Evolutionary conservation across 2,329 filamentous ascomycete species (phyloP).

Genomic region (Pseudocercospora fuligena): DNA sequence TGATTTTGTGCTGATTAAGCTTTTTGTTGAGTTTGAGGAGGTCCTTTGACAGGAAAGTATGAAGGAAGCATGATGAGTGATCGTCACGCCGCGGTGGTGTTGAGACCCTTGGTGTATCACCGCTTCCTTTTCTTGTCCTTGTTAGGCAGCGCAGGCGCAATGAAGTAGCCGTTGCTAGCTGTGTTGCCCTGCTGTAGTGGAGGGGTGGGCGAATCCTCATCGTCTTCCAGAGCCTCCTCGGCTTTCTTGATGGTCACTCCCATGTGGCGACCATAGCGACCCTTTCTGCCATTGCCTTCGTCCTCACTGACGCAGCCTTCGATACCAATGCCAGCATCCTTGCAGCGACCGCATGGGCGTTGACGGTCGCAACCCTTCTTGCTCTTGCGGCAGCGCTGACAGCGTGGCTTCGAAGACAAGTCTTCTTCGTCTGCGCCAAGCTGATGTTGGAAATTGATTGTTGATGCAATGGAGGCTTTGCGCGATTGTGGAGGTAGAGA

Average conservation of each 20-base stretch:
- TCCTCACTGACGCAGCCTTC: conserved; percentile 98
- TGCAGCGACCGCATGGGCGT: conserved; percentile 91
- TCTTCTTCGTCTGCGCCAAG: conserved; percentile 77
- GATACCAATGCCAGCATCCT: conserved; percentile 89
- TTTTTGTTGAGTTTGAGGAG: background rate
- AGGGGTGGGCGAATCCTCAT: conserved; percentile 22
- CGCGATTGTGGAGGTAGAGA: conserved; percentile 72
- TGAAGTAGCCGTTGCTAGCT: conserved; percentile 36
- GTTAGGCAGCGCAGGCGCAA: conserved; percentile 49
- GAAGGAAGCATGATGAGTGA: background rate
- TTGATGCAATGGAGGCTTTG: conserved; percentile 70
- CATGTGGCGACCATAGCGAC: conserved; percentile 79
- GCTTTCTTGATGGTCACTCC: conserved; percentile 68
- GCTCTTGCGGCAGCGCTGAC: conserved; percentile 97
- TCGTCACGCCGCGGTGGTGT: background rate
- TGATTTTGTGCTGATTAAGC: background rate
- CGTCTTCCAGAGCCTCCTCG: conserved; percentile 29
- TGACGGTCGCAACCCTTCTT: conserved; percentile 99
- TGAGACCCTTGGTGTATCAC: conserved; percentile 3
- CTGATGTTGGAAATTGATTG: conserved; percentile 65
- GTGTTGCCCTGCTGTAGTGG: conserved; percentile 39
- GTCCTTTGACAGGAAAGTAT: background rate
- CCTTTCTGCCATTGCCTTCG: conserved; percentile 95
- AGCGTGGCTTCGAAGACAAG: conserved; percentile 91
- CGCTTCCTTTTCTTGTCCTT: conserved; percentile 67